phyloP scores from a whole-genome alignment of 352 stramenopile species.

The Globisporangium orthogonon region DNA sequence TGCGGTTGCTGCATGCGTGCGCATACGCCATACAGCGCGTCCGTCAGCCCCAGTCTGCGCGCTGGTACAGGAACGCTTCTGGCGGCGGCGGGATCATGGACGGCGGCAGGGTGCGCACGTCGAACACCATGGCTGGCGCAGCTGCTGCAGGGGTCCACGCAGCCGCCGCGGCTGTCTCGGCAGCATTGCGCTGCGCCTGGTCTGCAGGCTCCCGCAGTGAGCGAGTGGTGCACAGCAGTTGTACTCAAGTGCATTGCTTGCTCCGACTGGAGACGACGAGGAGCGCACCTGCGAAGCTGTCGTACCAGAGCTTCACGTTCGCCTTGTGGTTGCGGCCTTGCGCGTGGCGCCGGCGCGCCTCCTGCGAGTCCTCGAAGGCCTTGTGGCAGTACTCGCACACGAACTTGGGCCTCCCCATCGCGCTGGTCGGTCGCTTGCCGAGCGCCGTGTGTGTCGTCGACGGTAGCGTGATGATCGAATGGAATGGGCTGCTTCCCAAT shows the following conservation, averaged over 20 bases:
- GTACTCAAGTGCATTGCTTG: too few relatives aligned
- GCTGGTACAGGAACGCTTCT: slow-evolving; percentile 34
- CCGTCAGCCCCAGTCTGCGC: slow-evolving; percentile 53
- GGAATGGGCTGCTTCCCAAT: neutral
- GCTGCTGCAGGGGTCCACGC: neutral
- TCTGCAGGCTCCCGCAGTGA: slow-evolving; percentile 15
- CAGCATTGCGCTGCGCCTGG: slow-evolving; percentile 25
- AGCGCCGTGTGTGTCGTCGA: too few relatives aligned
- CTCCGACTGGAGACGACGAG: neutral
- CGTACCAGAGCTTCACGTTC: slow-evolving; percentile 85
- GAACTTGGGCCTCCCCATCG: slow-evolving; percentile 55
- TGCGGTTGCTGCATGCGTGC: neutral
- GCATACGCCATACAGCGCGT: slow-evolving; percentile 2
- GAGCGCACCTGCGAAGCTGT: slow-evolving; percentile 65
- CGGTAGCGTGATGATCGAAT: too few relatives aligned
- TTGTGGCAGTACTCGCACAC: slow-evolving; percentile 80
- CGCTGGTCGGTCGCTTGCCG: too few relatives aligned
- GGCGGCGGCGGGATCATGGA: slow-evolving; percentile 67
- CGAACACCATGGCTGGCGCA: neutral
- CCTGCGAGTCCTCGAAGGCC: slow-evolving; percentile 71
- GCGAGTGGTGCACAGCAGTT: neutral
- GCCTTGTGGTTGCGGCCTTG: slow-evolving; percentile 64
- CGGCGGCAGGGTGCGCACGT: slow-evolving; percentile 37
- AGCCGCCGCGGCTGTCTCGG: neutral
- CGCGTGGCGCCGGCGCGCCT: slow-evolving; percentile 58